phyloP scores from a whole-genome alignment of 2,329 filamentous ascomycete species.

The Aspergillus tanneri region DNA sequence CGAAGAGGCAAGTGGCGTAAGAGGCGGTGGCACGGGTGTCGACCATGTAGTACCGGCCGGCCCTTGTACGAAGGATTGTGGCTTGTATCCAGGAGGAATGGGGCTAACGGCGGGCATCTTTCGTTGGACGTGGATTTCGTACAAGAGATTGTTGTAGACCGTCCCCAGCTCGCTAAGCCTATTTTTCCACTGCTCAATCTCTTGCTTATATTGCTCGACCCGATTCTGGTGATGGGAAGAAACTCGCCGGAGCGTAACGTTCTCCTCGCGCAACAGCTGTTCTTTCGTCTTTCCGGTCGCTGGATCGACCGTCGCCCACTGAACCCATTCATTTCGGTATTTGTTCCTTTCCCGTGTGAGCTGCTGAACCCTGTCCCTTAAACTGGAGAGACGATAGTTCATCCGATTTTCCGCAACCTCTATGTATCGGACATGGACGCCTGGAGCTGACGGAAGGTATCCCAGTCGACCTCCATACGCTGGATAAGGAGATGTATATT shows the following conservation, averaged over 20 bases:
- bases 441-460: slow-evolving; percentile 33
- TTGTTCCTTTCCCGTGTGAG: slow-evolving; percentile 32
- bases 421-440: slow-evolving; percentile 29
- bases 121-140: slow-evolving; percentile 22
- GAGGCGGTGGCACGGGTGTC: neutral
- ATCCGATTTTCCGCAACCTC: slow-evolving; percentile 25
- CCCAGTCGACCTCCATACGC: slow-evolving; percentile 24
- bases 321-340: slow-evolving; percentile 25
- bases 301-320: slow-evolving; percentile 26
- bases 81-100: slow-evolving; percentile 22
- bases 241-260: slow-evolving; percentile 26
- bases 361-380: slow-evolving; percentile 23
- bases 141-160: slow-evolving; percentile 27
- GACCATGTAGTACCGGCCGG: no score
- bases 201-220: slow-evolving; percentile 27
- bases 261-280: slow-evolving; percentile 22
- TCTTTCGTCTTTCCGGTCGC: slow-evolving; percentile 29
- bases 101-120: slow-evolving; percentile 18
- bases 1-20: neutral
- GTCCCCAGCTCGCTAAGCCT: slow-evolving; percentile 22
- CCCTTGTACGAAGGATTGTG: slow-evolving; percentile 6
- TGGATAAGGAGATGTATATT: slow-evolving; percentile 36
- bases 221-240: slow-evolving; percentile 25
- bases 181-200: slow-evolving; percentile 28
- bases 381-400: slow-evolving; percentile 22